These are phyloP conservation scores for Bremia lactucae DNA, from an alignment of 352 stramenopile genomes.

Conservation along the genomic window DNA sequence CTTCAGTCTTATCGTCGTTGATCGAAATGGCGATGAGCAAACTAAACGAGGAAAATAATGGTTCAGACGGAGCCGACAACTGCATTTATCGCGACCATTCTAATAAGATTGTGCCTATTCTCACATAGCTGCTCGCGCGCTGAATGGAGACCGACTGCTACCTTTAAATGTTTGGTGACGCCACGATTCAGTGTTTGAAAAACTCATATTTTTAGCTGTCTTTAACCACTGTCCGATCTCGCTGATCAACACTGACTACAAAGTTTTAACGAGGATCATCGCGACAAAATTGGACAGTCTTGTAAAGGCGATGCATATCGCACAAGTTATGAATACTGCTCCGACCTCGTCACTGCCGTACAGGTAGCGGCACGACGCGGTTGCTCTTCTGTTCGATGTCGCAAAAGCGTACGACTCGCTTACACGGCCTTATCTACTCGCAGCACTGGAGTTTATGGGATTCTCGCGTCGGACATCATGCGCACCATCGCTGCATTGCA, in stretches of 20 bases:
- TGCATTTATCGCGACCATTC: neutral
- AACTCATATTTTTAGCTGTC: neutral
- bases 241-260: conserved; percentile 5
- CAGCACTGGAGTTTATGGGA: no score
- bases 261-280: conserved; percentile 2
- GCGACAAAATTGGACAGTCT: neutral
- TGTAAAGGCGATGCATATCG: neutral
- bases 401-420: no score
- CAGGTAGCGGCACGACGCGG: no score
- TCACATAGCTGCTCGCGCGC: neutral
- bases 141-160: neutral
- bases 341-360: no score
- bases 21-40: no score
- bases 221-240: conserved; percentile 4
- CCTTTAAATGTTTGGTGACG: neutral
- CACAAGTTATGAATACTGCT: neutral
- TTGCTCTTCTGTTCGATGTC: no score
- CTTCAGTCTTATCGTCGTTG: no score
- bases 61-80: neutral
- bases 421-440: no score
- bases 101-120: neutral
- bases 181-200: conserved; percentile 4
- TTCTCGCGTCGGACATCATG: neutral
- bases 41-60: neutral
- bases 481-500: neutral